phyloP scores from a whole-genome alignment of 805 yeast genomes.

The Yamadazyma laniorum region DNA sequence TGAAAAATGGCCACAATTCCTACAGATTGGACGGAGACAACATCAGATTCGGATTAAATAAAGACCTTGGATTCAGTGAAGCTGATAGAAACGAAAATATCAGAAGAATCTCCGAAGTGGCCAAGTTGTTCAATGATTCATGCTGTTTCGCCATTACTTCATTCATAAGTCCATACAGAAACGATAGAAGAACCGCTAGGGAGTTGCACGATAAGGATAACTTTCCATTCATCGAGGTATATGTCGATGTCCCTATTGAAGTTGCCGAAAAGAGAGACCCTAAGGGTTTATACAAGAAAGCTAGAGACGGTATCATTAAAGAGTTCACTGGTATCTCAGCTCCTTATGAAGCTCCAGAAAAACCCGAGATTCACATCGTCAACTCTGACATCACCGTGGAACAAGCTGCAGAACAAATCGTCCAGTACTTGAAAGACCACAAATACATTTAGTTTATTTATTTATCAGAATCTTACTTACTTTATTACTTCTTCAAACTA shows the following conservation, averaged over 20 bases:
- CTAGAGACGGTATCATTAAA: constrained; percentile 89
- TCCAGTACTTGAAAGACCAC: constrained; percentile 60
- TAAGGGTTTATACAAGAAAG: constrained; percentile 94
- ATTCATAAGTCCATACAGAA: constrained; percentile 86
- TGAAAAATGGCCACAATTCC: constrained; percentile 66
- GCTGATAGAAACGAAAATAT: constrained; percentile 92
- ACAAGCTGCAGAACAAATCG: constrained; percentile 73
- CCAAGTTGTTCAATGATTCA: constrained; percentile 92
- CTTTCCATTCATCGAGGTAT: constrained; percentile 86
- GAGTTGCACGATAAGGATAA: constrained; percentile 72
- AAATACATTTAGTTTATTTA: constrained; percentile 30
- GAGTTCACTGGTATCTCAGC: constrained; percentile 96
- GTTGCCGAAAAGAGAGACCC: constrained; percentile 98
- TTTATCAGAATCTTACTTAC: too few relatives aligned
- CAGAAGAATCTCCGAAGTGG: constrained; percentile 91
- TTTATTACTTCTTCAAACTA: constrained; percentile 63
- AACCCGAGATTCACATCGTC: constrained; percentile 78
- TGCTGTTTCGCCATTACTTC: constrained; percentile 85
- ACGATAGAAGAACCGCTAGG: constrained; percentile 83
- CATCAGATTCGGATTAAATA: constrained; percentile 90
- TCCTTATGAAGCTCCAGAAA: constrained; percentile 90
- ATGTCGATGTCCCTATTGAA: constrained; percentile 87
- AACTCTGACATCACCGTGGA: constrained; percentile 67
- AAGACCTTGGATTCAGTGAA: constrained; percentile 91
- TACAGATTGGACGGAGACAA: constrained; percentile 95